Percentiles rank a stretch among this genome's conserved stretches.
Conservation (phyloP, 495 filamentous ascomycete species). For the Bacidia rubella region DNA sequence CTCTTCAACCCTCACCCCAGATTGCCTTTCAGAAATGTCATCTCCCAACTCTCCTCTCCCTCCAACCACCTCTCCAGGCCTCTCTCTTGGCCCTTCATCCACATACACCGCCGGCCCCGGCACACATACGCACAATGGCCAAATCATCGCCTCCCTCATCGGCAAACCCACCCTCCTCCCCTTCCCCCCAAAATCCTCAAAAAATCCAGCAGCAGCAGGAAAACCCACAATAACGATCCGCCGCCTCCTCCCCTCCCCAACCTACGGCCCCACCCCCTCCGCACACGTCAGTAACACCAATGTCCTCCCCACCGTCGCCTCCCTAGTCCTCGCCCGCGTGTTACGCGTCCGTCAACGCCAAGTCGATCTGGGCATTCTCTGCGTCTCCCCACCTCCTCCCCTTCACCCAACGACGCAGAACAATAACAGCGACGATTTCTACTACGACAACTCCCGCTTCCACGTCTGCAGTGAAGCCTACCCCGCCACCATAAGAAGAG, state of each 20-base stretch:
- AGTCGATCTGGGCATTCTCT: constrained; percentile 60
- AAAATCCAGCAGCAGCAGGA: constrained; percentile 27
- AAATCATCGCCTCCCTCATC: constrained; percentile 61
- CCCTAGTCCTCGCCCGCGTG: constrained; percentile 69
- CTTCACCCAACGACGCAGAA: not conserved
- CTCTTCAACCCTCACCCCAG: not conserved
- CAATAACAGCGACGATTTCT: not conserved
- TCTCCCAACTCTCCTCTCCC: constrained; percentile 6
- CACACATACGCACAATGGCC: constrained; percentile 59
- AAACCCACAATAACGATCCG: constrained; percentile 23
- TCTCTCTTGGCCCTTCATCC: constrained; percentile 53
- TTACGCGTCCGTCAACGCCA: constrained; percentile 71
- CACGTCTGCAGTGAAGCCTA: constrained; percentile 33
- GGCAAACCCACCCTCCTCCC: constrained; percentile 34
- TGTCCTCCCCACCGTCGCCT: constrained; percentile 67
- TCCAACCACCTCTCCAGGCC: constrained; percentile 44
- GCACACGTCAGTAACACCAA: constrained; percentile 40
- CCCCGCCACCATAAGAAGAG: constrained; percentile 47
- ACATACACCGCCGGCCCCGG: constrained; percentile 61
- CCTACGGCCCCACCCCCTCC: constrained; percentile 20
- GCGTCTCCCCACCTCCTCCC: not conserved
- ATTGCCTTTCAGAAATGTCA: constrained; percentile 1
- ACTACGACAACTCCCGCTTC: constrained; percentile 8
- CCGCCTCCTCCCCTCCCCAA: constrained; percentile 23
- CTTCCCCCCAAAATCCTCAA: constrained; percentile 24